Percentiles rank a stretch among this genome's conserved stretches.
Conservation (phyloP, 1,284 basidiomycete genomes). For the Fistulina hepatica region DNA sequence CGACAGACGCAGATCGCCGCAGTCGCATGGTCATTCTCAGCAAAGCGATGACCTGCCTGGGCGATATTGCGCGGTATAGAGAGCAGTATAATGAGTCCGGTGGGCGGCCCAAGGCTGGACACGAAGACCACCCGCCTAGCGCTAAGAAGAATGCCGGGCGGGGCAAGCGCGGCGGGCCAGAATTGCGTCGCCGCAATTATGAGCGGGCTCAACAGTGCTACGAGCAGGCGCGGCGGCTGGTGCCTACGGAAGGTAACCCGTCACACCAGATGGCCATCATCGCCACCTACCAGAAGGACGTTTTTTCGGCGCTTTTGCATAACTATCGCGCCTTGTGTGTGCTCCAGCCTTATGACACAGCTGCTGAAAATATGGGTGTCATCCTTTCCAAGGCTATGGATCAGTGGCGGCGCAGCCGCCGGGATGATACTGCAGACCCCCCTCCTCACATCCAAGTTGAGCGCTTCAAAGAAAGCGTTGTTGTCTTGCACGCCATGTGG, state of each 20-base stretch:
- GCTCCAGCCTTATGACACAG: slow-evolving; percentile 77
- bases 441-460: slow-evolving; percentile 38
- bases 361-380: slow-evolving; percentile 73
- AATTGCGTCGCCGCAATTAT: slow-evolving; percentile 53
- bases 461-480: slow-evolving; percentile 58
- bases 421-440: slow-evolving; percentile 23
- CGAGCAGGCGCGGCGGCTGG: slow-evolving; percentile 68
- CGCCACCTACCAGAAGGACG: slow-evolving; percentile 73
- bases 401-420: slow-evolving; percentile 32
- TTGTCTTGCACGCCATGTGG: slow-evolving; percentile 67
- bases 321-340: slow-evolving; percentile 92
- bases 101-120: slow-evolving; percentile 51
- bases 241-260: slow-evolving; percentile 80
- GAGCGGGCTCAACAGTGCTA: slow-evolving; percentile 73
- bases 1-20: slow-evolving; percentile 17
- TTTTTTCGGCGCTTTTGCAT: slow-evolving; percentile 72
- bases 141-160: slow-evolving; percentile 31
- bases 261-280: slow-evolving; percentile 95
- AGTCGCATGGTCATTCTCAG: slow-evolving; percentile 47
- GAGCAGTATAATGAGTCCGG: slow-evolving; percentile 77
- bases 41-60: slow-evolving; percentile 85
- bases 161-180: slow-evolving; percentile 32
- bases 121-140: slow-evolving; percentile 36
- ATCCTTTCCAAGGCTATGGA: slow-evolving; percentile 61
- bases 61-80: slow-evolving; percentile 88